A percentile compares a stretch with the other conserved stretches of the same genome.
Conservation (phyloP, 257 asterid species). For the Solanum pinnatisectum region DNA sequence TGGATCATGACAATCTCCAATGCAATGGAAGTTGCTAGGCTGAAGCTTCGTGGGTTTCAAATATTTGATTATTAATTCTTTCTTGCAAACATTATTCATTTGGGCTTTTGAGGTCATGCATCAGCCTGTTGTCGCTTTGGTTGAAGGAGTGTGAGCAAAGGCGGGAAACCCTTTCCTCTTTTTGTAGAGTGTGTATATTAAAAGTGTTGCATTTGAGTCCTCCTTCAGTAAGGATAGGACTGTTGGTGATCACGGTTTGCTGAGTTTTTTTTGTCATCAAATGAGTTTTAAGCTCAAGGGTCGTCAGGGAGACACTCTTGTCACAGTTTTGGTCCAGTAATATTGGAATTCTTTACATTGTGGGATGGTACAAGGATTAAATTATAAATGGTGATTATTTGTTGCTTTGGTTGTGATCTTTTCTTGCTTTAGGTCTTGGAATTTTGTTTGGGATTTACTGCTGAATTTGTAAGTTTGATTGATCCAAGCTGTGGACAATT, state of each 20-base stretch:
- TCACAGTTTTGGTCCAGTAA: slow-evolving; percentile 9
- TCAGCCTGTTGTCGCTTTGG: slow-evolving; percentile 2
- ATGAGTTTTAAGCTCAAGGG: slow-evolving; percentile 3
- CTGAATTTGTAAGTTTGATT: background rate
- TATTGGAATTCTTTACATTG: background rate
- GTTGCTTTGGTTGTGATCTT: background rate
- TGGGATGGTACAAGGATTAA: slow-evolving; percentile 3
- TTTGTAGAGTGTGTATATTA: slow-evolving; percentile 8
- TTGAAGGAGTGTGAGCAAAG: background rate
- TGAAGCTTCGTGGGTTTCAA: background rate
- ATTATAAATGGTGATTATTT: background rate
- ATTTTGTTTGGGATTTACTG: background rate
- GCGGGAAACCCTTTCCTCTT: background rate
- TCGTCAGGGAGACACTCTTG: slow-evolving; percentile 13
- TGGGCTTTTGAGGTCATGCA: slow-evolving; percentile 3
- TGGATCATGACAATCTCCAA: background rate
- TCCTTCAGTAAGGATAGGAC: background rate
- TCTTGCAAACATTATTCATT: slow-evolving; percentile 1
- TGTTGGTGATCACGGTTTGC: background rate
- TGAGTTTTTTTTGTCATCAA: background rate
- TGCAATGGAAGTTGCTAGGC: background rate
- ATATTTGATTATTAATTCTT: slow-evolving; percentile 4
- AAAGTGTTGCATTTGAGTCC: background rate
- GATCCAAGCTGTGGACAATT: background rate
- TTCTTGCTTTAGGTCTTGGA: background rate